Percentiles rank a stretch among this genome's conserved stretches.
phyloP scores from a whole-genome alignment of 805 yeast species.

The Lipomyces lipofer region DNA sequence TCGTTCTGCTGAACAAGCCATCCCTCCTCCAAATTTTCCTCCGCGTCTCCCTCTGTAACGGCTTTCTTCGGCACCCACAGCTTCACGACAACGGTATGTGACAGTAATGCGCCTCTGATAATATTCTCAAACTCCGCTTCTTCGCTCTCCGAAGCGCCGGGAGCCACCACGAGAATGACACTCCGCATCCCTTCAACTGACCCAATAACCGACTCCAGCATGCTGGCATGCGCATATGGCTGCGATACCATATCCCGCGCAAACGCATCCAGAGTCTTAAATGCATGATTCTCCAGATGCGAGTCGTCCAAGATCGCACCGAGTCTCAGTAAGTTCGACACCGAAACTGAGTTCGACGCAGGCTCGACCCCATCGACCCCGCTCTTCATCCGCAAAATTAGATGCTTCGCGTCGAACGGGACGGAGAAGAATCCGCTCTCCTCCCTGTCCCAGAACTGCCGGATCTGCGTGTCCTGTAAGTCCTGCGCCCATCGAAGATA shows the following conservation, averaged over 20 bases:
- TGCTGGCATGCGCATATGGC: conserved; percentile 20
- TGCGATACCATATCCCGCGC: conserved; percentile 20
- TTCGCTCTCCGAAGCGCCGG: not conserved
- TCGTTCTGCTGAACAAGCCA: conserved; percentile 20
- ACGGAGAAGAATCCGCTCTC: conserved; percentile 40
- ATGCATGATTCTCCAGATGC: conserved; percentile 15
- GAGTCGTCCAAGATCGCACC: conserved; percentile 25
- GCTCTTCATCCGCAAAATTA: conserved; percentile 41
- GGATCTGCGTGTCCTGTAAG: conserved; percentile 39
- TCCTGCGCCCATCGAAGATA: conserved; percentile 38
- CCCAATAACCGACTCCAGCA: conserved; percentile 22
- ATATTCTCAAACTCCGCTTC: not conserved
- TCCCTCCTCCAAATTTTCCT: not conserved
- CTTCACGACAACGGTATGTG: conserved; percentile 15
- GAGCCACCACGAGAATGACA: conserved; percentile 15
- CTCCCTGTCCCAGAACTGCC: conserved; percentile 39
- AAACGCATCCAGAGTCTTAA: conserved; percentile 17
- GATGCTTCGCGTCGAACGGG: conserved; percentile 29
- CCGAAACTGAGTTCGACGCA: conserved; percentile 41
- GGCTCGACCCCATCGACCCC: conserved; percentile 44
- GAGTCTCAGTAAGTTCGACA: conserved; percentile 38
- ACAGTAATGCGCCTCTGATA: conserved; percentile 8
- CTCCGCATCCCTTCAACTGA: conserved; percentile 18
- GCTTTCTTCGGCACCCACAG: not conserved
- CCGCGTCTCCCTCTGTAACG: conserved; percentile 7